phyloP scores from a whole-genome alignment of 2,329 filamentous ascomycete species.

The Xylaria sp. region DNA sequence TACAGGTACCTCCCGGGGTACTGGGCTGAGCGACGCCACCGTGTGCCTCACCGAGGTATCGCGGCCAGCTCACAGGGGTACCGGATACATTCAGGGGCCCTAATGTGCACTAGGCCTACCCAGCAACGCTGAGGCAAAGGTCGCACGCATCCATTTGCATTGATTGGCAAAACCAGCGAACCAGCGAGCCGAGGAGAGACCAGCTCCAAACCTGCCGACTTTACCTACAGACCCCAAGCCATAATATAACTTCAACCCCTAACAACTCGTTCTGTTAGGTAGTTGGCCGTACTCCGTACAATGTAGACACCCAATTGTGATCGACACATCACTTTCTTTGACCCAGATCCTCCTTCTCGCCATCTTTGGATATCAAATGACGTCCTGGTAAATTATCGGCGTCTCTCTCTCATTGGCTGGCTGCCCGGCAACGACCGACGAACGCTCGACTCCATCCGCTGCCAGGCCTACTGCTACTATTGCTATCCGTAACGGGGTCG shows the following conservation, averaged over 20 bases:
- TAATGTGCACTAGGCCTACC: background rate
- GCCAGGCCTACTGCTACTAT: too few relatives aligned
- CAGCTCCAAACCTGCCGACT: background rate
- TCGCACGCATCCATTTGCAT: background rate
- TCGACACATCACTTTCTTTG: background rate
- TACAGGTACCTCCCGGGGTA: too few relatives aligned
- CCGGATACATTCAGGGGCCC: background rate
- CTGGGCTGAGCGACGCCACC: too few relatives aligned
- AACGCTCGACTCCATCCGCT: background rate
- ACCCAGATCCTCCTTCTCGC: background rate
- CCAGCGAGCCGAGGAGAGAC: background rate
- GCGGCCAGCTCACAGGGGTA: background rate
- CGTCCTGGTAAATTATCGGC: constrained; percentile 1
- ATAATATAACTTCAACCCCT: background rate
- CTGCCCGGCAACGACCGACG: constrained; percentile 3
- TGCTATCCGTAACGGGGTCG: background rate
- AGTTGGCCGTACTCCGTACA: background rate
- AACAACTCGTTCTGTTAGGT: background rate
- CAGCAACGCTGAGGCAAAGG: background rate
- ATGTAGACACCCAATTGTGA: background rate
- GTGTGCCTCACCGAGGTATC: background rate
- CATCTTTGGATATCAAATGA: background rate
- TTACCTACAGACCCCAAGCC: background rate
- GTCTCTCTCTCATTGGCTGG: constrained; percentile 2
- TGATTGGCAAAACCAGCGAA: too few relatives aligned